Evolutionary conservation across 805 yeast genomes (phyloP), one percentile per base, ranked within the genome.

Genomic region (Ogataea thermomethanolica): DNA sequence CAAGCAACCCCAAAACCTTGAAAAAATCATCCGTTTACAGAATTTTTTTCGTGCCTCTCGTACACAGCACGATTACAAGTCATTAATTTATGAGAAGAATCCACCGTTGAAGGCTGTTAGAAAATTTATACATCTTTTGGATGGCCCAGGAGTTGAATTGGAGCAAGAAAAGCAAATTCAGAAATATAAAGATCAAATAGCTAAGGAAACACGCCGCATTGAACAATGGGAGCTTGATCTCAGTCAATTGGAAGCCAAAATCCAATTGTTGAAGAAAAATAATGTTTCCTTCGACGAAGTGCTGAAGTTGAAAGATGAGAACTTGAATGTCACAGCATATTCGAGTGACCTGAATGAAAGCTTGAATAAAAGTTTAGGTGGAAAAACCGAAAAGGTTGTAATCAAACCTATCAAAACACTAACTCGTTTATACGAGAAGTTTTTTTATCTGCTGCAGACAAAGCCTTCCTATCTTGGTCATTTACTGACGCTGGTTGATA

Each of bases 391-490:
- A 13, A 43, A 44, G 29, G 15, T 46, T 5, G 46, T 61, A 62
- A 49, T 66, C 45, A 69, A 68, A 40, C 60, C 72, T 3, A 59
- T 75, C 8, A 66, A 71, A 43, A 70, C 69, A 17, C 69, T 86
- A 44, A 67, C 80, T 36, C 89, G 81, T 45, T 61, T 78, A 1
- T 85, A 84, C 60, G 96, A 83, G 51, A 83, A 85, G 15, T 56
- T 91, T 37, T 81, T 93, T 50, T 93, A 83, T 55, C 64, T 91
- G 20, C 61, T 93, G 31, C 98, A 93, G 58, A 84, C 95, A 0
- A 87, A 86, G 53, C 85, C 95, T 0, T 58, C 61, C 1, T 91
- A 91, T 54, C 71, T 90, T 55, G 69, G 79, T 2, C 64, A 78
- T 10, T 59, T 87, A 25, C 74, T 78, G 40, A 59, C 66, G 11